Evolutionary conservation across 169 alveolate genomes (phyloP), one percentile per base, ranked within the genome.

Genomic region (Plasmodium chabaudi): DNA sequence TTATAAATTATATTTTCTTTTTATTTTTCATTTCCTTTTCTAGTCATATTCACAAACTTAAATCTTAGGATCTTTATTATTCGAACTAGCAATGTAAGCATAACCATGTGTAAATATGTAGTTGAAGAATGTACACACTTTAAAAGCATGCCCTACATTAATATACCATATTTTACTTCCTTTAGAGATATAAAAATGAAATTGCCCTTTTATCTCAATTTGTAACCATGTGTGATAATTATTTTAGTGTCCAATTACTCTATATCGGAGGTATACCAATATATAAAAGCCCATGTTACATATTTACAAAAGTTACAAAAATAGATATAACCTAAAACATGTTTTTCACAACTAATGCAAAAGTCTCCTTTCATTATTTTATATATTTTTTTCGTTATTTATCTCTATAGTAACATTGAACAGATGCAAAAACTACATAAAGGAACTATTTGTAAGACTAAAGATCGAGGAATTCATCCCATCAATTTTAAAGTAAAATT

Each of bases 21-120:
- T 12, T 19, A 9, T n/a, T 13, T 34, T 53, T 17, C 34, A 4
- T n/a, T 46, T 5, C 21, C 9, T 55, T 53, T 13, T 21, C n/a
- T 61, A 74, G 88, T 74, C 63, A 60, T 23, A 25, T 74, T 74
- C 39, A 64, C 88, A 74, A 60, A 15, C 59, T 23, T 74, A 17
- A 61, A 53, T 17, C 74, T 74, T 59, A 34, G 88, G 27, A 25
- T 74, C 13, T 74, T 74, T 61, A 74, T 74, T 34, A 74, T 74
- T 49, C 68, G 73, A 74, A 60, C 88, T 74, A 74, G 74, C 44
- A 74, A 74, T 61, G 88, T 74, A 55, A 74, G 88, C 23, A 60
- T 17, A 60, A 17, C 7, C 25, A 71, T 53, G 51, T 17, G 13
- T 23, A 71, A 51, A 13, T n/a, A 23, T 51, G n/a, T 39, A 21